Evolutionary conservation across 1,284 basidiomycete species (phyloP).

Genomic region (Trametes hirsuta): DNA sequence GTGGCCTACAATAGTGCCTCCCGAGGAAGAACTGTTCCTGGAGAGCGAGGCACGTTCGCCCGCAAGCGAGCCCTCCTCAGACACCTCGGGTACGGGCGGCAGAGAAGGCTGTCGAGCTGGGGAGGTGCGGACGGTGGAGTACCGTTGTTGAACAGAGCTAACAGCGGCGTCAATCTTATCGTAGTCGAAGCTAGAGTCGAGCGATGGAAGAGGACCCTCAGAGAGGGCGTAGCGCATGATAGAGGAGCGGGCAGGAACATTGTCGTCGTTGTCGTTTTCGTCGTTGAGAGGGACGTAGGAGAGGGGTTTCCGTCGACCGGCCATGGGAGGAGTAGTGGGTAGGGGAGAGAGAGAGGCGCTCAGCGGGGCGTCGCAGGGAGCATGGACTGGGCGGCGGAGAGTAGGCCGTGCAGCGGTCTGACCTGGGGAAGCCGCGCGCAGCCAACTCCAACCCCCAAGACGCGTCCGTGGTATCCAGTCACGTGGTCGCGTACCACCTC

Average conservation of each 20-base stretch:
- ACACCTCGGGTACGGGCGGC: slow-evolving; percentile 27
- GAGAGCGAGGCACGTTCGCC: slow-evolving; percentile 26
- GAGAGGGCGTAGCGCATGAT: slow-evolving; percentile 28
- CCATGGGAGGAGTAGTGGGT: slow-evolving; percentile 5
- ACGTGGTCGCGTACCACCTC: slow-evolving; percentile 3
- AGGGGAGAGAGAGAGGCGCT: neutral
- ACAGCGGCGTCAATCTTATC: slow-evolving; percentile 23
- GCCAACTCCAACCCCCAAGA: slow-evolving; percentile 4
- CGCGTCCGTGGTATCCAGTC: slow-evolving; percentile 7
- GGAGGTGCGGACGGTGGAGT: slow-evolving; percentile 18
- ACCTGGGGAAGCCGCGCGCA: slow-evolving; percentile 3
- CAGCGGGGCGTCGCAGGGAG: neutral
- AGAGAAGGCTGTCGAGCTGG: slow-evolving; percentile 27
- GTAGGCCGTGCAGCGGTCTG: neutral
- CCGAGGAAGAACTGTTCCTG: slow-evolving; percentile 27
- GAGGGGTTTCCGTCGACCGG: slow-evolving; percentile 19
- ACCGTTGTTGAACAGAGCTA: slow-evolving; percentile 20
- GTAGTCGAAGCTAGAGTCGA: slow-evolving; percentile 16
- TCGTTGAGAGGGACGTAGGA: slow-evolving; percentile 22
- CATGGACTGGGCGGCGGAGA: neutral
- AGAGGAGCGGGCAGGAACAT: slow-evolving; percentile 15
- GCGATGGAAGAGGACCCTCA: slow-evolving; percentile 16
- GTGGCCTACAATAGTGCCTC: slow-evolving; percentile 22
- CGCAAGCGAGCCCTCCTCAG: slow-evolving; percentile 25
- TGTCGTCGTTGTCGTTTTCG: slow-evolving; percentile 15